Evolutionary conservation across 768 basidiomycete species (phyloP).

Genomic region (Dioszegia hungarica): DNA sequence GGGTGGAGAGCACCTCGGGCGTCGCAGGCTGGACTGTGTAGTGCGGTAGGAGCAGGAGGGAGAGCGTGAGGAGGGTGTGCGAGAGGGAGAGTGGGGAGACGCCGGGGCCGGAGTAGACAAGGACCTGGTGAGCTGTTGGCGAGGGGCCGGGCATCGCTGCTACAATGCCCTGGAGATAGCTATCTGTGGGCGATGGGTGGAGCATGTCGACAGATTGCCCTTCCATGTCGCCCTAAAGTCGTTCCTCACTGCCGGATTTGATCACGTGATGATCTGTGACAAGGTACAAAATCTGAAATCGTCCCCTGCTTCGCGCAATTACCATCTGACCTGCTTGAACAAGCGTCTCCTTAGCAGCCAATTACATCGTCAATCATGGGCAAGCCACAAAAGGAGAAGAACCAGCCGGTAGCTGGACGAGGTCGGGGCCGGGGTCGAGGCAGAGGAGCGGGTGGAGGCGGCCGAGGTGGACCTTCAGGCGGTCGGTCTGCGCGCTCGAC

Average conservation of each 20-base stretch:
- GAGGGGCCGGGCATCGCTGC: conserved; percentile 34
- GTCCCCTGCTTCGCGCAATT: too few species aligned
- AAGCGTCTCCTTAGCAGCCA: too few species aligned
- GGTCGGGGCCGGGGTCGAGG: conserved; percentile 20
- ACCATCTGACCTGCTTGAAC: too few species aligned
- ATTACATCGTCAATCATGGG: conserved; percentile 35
- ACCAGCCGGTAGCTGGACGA: conserved; percentile 14
- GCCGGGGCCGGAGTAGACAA: conserved; percentile 45
- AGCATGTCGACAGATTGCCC: too few species aligned
- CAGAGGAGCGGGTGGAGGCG: conserved; percentile 23
- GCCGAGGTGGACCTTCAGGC: conserved; percentile 6
- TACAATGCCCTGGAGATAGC: not conserved
- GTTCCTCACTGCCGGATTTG: too few species aligned
- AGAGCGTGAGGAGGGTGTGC: conserved; percentile 38
- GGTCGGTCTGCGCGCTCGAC: conserved; percentile 3
- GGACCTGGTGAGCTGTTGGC: conserved; percentile 35
- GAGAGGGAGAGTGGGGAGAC: conserved; percentile 40
- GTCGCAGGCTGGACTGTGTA: conserved; percentile 73
- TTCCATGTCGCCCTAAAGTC: too few species aligned
- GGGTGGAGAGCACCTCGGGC: conserved; percentile 56
- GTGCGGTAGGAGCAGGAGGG: conserved; percentile 59
- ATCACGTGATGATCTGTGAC: too few species aligned
- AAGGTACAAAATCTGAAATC: too few species aligned
- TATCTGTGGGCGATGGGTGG: too few species aligned
- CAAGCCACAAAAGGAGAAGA: conserved; percentile 40